These are phyloP conservation scores for Botrytis sinoallii DNA, from an alignment of 2,329 filamentous ascomycete species.

Conservation along the genomic window DNA sequence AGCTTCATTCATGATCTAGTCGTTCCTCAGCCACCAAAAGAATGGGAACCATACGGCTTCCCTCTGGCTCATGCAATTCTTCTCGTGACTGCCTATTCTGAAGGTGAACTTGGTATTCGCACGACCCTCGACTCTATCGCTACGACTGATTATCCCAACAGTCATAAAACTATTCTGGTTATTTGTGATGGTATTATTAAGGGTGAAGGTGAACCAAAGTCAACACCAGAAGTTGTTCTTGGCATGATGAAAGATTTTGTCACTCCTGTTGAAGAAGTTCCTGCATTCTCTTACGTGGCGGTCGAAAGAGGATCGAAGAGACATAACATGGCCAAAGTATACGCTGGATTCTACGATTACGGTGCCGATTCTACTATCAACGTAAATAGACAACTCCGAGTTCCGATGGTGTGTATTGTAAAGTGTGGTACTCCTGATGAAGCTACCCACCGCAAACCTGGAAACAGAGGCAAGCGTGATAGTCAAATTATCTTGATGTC, in stretches of 20 bases:
- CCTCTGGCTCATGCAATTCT: constrained; percentile 92
- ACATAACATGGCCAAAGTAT: constrained; percentile 99
- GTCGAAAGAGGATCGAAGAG: constrained; percentile 94
- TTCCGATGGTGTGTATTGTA: constrained; percentile 95
- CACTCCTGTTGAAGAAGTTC: constrained; percentile 74
- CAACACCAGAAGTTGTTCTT: constrained; percentile 86
- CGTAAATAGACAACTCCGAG: constrained; percentile 84
- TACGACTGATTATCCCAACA: constrained; percentile 98
- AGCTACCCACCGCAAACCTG: constrained; percentile 75
- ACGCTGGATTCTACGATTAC: constrained; percentile 97
- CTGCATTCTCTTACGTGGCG: constrained; percentile 92
- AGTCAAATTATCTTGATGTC: constrained; percentile 99
- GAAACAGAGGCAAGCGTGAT: constrained; percentile 97
- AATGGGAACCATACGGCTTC: constrained; percentile 97
- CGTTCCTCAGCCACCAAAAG: constrained; percentile 90
- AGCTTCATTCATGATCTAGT: constrained; percentile 97
- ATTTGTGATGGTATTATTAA: constrained; percentile 98
- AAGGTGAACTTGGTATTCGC: constrained; percentile 87
- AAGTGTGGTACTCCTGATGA: constrained; percentile 95
- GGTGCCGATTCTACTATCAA: constrained; percentile 77
- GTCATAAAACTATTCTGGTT: constrained; percentile 94
- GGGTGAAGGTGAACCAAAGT: constrained; percentile 80
- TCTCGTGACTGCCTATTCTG: constrained; percentile 93
- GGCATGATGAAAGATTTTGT: constrained; percentile 94
- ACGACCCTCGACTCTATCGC: constrained; percentile 95